Base-by-base conservation (phyloP, 345 rosid species). In the Melastoma malabathricum region DNA sequence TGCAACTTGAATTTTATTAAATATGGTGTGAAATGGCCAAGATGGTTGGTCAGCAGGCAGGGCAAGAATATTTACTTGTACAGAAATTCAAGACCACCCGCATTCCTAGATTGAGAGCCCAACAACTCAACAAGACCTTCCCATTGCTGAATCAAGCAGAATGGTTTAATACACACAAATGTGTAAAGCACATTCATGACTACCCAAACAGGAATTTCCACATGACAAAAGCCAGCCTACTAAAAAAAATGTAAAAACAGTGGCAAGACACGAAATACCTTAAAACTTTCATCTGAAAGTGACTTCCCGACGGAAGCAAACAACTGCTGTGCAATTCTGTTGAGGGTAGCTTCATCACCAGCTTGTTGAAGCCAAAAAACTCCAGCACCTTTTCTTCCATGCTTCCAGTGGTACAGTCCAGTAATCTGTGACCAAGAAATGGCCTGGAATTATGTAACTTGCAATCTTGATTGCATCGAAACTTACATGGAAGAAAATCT, bases 351-450 rank as follows among this genome's bases (percentile, higher is more conserved):
- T 59, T 82, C 89, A 25, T 87, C 93, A 18, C 25, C 72, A 58
- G 95, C 96, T 77, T 84, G 95, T 58, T 82, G 97, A 63, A 92
- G 97, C 97, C 97, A 92, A 58, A 75, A 92, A 19, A 87, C 69
- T 51, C 83, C 98, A 59, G 74, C 65, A 22, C 95, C 95, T 76
- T 82, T 84, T 70, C 77, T 75, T 56, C 97, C 97, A 75, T 84
- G 95, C 79, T 92, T 92, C 97, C 95, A 92, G 56, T 87, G 83
- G 74, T 81, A 64, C 54, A 84, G 79, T 68, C 98, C 97, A 43
- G 88, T 76, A 55, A 84, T 84, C 98, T 92, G 67, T 52, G 60
- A 49, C 58, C 27, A 29, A 51, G 22, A 14, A 4, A 15, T 8
- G 15, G 34, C 38, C 38, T 10, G 38, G 38, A 29, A 29, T 29